Evolutionary conservation across 306 rosid species (phyloP).

Genomic region (Potentilla sterilis): DNA sequence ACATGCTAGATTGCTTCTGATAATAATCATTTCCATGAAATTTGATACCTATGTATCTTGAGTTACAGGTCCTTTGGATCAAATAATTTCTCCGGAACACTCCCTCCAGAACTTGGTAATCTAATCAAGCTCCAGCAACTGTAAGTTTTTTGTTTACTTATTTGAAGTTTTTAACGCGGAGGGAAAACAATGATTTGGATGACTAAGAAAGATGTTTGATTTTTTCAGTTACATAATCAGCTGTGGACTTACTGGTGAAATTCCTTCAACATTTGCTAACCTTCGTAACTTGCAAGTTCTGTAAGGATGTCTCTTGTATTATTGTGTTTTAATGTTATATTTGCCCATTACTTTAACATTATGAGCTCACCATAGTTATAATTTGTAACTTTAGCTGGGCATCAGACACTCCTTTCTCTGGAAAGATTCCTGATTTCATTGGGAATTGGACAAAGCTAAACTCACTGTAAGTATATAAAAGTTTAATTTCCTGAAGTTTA

Average conservation of each 20-base stretch:
- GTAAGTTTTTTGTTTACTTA: slow-evolving; percentile 13
- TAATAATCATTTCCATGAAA: background rate
- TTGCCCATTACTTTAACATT: too few species aligned
- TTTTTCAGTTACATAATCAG: slow-evolving; percentile 21
- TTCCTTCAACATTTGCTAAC: slow-evolving; percentile 27
- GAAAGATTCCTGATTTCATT: slow-evolving; percentile 29
- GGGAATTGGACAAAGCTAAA: slow-evolving; percentile 32
- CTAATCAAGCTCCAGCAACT: slow-evolving; percentile 4
- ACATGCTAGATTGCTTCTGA: background rate
- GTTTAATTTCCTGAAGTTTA: background rate
- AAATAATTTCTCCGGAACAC: slow-evolving; percentile 30
- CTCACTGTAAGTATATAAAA: background rate
- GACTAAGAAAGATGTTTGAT: background rate
- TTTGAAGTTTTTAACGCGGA: too few species aligned
- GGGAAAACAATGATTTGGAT: too few species aligned
- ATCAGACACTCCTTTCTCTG: slow-evolving; percentile 23
- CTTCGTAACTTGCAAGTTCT: slow-evolving; percentile 13
- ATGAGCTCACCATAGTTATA: background rate
- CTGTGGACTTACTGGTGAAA: slow-evolving; percentile 26
- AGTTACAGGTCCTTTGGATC: slow-evolving; percentile 16
- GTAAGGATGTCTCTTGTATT: slow-evolving; percentile 10
- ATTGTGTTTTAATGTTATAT: too few species aligned
- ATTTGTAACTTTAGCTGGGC: slow-evolving; percentile 19
- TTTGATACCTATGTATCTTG: background rate
- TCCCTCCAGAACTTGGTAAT: slow-evolving; percentile 33